Base-by-base conservation (phyloP, 768 basidiomycete genomes). In the Amanita pseudoporphyria region DNA sequence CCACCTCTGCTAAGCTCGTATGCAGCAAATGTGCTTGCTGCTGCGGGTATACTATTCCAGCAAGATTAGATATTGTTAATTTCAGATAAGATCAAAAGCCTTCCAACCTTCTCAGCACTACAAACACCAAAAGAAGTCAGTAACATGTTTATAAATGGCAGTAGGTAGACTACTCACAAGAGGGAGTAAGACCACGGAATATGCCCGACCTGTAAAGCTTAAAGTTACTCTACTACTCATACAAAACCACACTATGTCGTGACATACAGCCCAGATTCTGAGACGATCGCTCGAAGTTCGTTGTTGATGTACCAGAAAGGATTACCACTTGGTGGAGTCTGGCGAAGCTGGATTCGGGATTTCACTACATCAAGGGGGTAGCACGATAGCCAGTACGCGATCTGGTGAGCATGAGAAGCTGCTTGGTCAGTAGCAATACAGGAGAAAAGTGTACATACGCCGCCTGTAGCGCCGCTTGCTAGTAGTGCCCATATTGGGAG, bases 291-390 rank as follows among this genome's bases (percentile, higher is more conserved):
- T 47, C 66, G 72, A n/a, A 92, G 53, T 59, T 95, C 92, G 30
- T 68, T 64, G 0, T 71, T 70, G 40, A 97, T 89, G 57, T 96
- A 96, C 48, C 72, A 81, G 53, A 79, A 76, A 6, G 85, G 85
- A 4, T 77, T 82, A 2, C 89, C 78, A 32, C 67, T 69, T 7
- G 91, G 90, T 0, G 94, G 91, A 2, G 71, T 77, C 0, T 73
- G 59, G 1, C 87, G 79, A 6, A 94, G 74, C 58, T 97, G 94
- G 9, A 96, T 72, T 31, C 91, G 81, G 3, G 90, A 93, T 68
- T 97, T 97, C 28, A 94, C 78, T 4, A 96, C 88, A 55, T 97
- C 93, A 5, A 95, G 70, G 0, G 92, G 95, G 63, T 95, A 97
- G 60, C 85, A 93, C 1, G 89, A 78, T 1, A 96, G 72, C 96